Evolutionary conservation across 2,329 filamentous ascomycete species (phyloP).

Genomic region (Pseudogymnoascus sp.): DNA sequence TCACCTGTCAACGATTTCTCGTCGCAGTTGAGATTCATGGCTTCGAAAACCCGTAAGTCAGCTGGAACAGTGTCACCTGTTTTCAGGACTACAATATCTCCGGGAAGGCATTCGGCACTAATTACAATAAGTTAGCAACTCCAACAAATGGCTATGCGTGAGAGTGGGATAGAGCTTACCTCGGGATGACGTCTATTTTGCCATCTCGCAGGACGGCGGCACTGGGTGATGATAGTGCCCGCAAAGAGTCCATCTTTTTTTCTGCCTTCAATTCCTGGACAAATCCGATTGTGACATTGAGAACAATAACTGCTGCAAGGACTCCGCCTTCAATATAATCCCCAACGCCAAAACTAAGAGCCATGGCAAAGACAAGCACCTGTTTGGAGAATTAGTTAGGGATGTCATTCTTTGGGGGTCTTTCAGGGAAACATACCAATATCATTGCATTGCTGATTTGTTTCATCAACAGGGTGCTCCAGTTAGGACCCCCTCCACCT

Average conservation of each 20-base stretch:
- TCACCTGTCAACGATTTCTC: slow-evolving; percentile 99
- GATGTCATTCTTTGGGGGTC: slow-evolving; percentile 15
- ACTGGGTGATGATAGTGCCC: slow-evolving; percentile 47
- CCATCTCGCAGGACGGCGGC: slow-evolving; percentile 50
- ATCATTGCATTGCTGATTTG: slow-evolving; percentile 75
- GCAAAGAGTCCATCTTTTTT: slow-evolving; percentile 50
- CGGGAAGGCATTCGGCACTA: slow-evolving; percentile 52
- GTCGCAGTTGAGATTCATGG: slow-evolving; percentile 59
- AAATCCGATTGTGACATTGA: slow-evolving; percentile 52
- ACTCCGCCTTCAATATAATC: slow-evolving; percentile 53
- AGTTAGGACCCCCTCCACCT: slow-evolving; percentile 56
- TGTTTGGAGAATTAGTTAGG: slow-evolving; percentile 43
- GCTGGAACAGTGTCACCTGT: slow-evolving; percentile 95
- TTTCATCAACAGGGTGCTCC: slow-evolving; percentile 65
- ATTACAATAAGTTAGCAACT: slow-evolving; percentile 36
- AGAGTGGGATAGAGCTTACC: slow-evolving; percentile 15
- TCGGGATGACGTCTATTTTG: slow-evolving; percentile 33
- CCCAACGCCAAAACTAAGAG: slow-evolving; percentile 40
- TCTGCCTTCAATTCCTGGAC: slow-evolving; percentile 53
- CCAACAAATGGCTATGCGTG: background rate
- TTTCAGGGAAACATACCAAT: slow-evolving; percentile 40
- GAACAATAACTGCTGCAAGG: slow-evolving; percentile 49
- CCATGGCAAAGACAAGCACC: slow-evolving; percentile 31
- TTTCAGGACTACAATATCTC: slow-evolving; percentile 83
- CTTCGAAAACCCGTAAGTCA: slow-evolving; percentile 56